These are phyloP conservation scores for Ophiocytium majus DNA, from an alignment of 352 stramenopile genomes.

Conservation along the genomic window DNA sequence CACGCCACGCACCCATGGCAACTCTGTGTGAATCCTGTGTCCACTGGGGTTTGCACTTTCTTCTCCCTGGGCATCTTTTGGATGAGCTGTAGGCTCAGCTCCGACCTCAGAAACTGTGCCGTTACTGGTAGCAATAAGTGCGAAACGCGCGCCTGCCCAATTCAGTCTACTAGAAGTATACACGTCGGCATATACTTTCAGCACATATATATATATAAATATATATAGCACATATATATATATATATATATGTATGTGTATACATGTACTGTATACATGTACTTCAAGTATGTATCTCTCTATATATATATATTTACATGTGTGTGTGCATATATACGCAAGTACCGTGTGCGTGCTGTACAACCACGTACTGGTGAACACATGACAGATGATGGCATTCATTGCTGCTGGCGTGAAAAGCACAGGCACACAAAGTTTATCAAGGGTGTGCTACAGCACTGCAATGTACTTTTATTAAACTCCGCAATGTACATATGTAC, in stretches of 20 bases:
- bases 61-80: background rate
- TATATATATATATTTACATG: background rate
- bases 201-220: background rate
- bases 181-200: background rate
- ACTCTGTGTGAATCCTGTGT: background rate
- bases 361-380: no score
- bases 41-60: background rate
- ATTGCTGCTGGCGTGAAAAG: no score
- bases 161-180: background rate
- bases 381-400: no score
- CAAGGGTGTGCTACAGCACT: background rate
- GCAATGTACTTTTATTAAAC: no score
- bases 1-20: no score
- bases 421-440: background rate
- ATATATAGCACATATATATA: background rate
- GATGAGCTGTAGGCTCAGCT: background rate
- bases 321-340: background rate
- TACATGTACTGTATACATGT: background rate
- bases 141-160: background rate
- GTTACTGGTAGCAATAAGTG: background rate
- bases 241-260: background rate
- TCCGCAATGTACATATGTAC: no score
- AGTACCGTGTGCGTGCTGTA: no score
- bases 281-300: background rate
- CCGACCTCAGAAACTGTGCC: background rate